Conservation (phyloP, 345 rosid species). For the Clarkia xantiana region DNA sequence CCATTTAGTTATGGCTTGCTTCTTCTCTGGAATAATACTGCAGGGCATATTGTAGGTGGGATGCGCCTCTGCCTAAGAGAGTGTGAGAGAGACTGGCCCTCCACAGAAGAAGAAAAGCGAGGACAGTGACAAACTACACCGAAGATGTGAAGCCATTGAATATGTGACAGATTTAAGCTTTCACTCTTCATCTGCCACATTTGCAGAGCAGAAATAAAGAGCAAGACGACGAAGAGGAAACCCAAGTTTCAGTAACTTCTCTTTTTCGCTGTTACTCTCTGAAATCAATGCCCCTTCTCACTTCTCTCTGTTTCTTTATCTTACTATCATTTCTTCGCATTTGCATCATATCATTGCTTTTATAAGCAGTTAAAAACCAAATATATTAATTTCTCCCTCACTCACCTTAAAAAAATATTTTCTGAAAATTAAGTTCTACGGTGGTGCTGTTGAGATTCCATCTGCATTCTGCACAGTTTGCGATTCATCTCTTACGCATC, state of each 20-base stretch:
- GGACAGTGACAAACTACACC: conserved; percentile 29
- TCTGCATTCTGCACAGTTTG: not conserved
- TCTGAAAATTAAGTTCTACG: not conserved
- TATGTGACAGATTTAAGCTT: conserved; percentile 4
- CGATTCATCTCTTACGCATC: not conserved
- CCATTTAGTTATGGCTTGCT: too few relatives aligned
- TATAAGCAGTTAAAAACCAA: not conserved
- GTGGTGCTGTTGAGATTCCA: not conserved
- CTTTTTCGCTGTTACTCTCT: conserved; percentile 23
- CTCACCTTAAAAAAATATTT: not conserved
- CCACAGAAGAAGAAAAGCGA: conserved; percentile 19
- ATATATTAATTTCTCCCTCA: too few relatives aligned
- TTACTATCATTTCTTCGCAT: conserved; percentile 4
- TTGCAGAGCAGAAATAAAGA: conserved; percentile 7
- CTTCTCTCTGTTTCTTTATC: conserved; percentile 18
- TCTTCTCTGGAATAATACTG: too few relatives aligned
- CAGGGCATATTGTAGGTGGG: too few relatives aligned
- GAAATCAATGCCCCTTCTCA: conserved; percentile 23
- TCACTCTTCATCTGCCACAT: not conserved
- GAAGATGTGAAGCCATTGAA: conserved; percentile 21
- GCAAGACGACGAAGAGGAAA: not conserved
- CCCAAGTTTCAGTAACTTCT: conserved; percentile 13
- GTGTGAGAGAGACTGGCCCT: too few relatives aligned
- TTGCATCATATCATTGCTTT: too few relatives aligned
- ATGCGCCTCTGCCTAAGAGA: too few relatives aligned